Base-by-base conservation (phyloP, 306 rosid species). In the Benincasa hispida region DNA sequence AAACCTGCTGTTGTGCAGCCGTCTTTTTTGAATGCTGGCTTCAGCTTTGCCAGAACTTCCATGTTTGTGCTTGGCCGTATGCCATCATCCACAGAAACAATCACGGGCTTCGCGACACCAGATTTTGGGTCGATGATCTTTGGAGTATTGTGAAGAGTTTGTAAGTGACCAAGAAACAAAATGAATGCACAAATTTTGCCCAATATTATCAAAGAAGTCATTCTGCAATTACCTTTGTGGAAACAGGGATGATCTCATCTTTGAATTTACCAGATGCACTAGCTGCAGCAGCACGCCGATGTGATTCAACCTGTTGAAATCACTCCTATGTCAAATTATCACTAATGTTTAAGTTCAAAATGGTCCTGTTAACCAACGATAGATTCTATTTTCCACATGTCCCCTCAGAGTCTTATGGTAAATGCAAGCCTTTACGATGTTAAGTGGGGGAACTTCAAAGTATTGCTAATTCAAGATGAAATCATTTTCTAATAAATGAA, bases 1-100 rank as follows among this genome's bases (percentile, higher is more conserved):
- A 69, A 32, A 93, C 93, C 96, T 56, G 98, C 97, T 69, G 97
- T 94, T 68, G 98, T 94, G 74, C 92, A 57, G 45, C 98, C 96
- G 78, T 90, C 88, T 72, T 78, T 85, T 77, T 79, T 83, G 79
- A 94, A 94, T 48, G 92, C 98, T 68, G 98, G 91, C 88, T 82
- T 94, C 72, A 94, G 82, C 81, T 94, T 94, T 57, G 90, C 96
- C 77, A 91, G 82, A 88, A 63, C 89, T 10, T 17, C 67, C 84
- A 90, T 35, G 79, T 84, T 91, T 56, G 97, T 5, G 62, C 83
- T 83, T 50, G 91, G 92, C 45, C 97, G 88, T 77, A 94, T 61
- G 28, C 98, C 97, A 72, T 94, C 97, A 78, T 94, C 98, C 68
- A 82, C 91, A 69, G 88, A 88, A 77, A 94, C 82, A 19, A 75